phyloP scores from a whole-genome alignment of 2,329 filamentous ascomycete species.

The Scedosporium aurantiacum region DNA sequence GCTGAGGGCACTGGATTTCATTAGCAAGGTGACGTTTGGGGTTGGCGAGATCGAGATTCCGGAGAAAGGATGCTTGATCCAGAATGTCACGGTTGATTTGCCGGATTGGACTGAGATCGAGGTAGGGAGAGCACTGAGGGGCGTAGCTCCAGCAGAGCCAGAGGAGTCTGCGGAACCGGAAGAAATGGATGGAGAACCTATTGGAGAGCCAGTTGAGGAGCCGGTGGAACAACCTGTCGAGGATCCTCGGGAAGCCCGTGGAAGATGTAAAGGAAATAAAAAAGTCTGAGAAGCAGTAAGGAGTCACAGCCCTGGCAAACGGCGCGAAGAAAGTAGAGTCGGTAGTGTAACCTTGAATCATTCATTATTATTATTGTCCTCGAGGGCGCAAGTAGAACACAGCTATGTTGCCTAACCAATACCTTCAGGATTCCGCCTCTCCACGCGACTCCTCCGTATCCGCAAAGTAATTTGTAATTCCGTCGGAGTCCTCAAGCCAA shows the following conservation, averaged over 20 bases:
- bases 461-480: conserved; percentile 1
- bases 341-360: too few species aligned
- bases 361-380: too few species aligned
- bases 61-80: background rate
- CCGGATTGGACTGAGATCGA: background rate
- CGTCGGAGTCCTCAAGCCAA: conserved; percentile 1
- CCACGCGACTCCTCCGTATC: conserved; percentile 1
- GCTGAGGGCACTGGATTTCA: background rate
- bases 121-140: background rate
- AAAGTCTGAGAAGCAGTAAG: background rate
- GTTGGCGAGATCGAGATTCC: conserved; percentile 1
- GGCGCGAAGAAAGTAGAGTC: too few species aligned
- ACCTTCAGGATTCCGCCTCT: background rate
- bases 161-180: background rate
- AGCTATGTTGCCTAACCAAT: too few species aligned
- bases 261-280: background rate
- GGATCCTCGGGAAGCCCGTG: background rate
- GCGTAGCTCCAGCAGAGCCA: background rate
- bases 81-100: background rate
- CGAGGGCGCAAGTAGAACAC: too few species aligned
- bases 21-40: background rate
- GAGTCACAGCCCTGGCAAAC: too few species aligned
- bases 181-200: background rate
- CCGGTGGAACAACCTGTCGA: background rate
- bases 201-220: background rate